These are phyloP conservation scores for Coemansia sp. DNA, from an alignment of 192 early-diverging fungal genomes.

Conservation along the genomic window DNA sequence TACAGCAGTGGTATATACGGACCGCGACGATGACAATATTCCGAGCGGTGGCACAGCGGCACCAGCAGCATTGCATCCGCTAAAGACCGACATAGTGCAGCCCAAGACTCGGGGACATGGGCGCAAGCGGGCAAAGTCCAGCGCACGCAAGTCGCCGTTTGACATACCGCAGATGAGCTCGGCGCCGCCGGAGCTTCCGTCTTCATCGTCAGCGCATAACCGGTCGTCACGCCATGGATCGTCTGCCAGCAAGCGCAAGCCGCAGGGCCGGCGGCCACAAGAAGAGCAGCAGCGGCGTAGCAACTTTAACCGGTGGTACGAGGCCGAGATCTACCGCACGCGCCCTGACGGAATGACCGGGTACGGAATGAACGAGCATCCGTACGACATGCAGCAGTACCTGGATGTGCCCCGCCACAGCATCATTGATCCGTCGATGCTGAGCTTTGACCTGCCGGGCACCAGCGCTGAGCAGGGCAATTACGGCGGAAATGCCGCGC, in stretches of 20 bases:
- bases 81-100: background rate
- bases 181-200: background rate
- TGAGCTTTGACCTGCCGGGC: constrained; percentile 43
- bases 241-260: background rate
- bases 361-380: constrained; percentile 15
- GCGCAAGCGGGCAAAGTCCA: constrained; percentile 3
- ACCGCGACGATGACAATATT: constrained; percentile 17
- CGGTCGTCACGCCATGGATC: background rate
- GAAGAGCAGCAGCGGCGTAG: background rate
- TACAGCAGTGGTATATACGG: constrained; percentile 20
- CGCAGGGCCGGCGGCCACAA: background rate
- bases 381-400: constrained; percentile 35
- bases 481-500: constrained; percentile 16
- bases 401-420: constrained; percentile 50
- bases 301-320: constrained; percentile 13
- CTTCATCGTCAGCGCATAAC: background rate
- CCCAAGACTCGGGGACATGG: background rate
- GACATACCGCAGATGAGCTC: background rate
- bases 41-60: background rate
- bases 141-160: constrained; percentile 4
- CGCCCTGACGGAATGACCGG: constrained; percentile 16
- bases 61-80: background rate
- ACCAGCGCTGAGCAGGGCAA: constrained; percentile 11
- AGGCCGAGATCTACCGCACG: constrained; percentile 14
- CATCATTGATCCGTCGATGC: constrained; percentile 54